Percentiles rank a stretch among this genome's conserved stretches.
Conservation (phyloP, 176 grass and related monocot genomes). For the Cocos nucifera region DNA sequence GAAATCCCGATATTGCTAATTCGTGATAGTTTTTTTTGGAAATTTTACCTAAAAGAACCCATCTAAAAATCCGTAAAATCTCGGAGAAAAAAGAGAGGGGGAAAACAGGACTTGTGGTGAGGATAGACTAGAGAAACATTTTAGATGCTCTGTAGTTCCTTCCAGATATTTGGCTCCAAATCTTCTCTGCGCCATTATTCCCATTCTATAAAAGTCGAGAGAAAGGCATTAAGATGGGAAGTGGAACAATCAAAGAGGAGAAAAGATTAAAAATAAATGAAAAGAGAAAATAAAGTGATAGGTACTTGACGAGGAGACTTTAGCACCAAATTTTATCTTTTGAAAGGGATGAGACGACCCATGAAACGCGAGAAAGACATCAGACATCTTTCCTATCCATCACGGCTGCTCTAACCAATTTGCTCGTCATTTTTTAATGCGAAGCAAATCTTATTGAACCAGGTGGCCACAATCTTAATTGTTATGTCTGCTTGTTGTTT, state of each 20-base stretch:
- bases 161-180: slow-evolving; percentile 55
- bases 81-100: background rate
- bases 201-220: slow-evolving; percentile 1
- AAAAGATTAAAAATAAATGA: background rate
- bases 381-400: slow-evolving; percentile 61
- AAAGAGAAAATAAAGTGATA: background rate
- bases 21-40: too few species aligned
- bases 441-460: too few species aligned
- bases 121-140: slow-evolving; percentile 66
- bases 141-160: slow-evolving; percentile 47
- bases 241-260: background rate
- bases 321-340: slow-evolving; percentile 76
- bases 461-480: too few species aligned
- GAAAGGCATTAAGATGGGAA: background rate
- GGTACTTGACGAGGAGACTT: slow-evolving; percentile 47
- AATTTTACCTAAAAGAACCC: too few species aligned
- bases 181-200: slow-evolving; percentile 63
- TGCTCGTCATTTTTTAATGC: too few species aligned
- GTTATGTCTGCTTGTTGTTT: too few species aligned
- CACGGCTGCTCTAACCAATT: slow-evolving; percentile 33
- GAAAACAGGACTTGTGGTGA: slow-evolving; percentile 36
- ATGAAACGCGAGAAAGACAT: slow-evolving; percentile 59
- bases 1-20: too few species aligned
- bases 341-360: slow-evolving; percentile 66
- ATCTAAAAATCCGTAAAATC: background rate